These are phyloP conservation scores for Trichosporon asahii DNA, from an alignment of 1,284 basidiomycete species.

Conservation along the genomic window DNA sequence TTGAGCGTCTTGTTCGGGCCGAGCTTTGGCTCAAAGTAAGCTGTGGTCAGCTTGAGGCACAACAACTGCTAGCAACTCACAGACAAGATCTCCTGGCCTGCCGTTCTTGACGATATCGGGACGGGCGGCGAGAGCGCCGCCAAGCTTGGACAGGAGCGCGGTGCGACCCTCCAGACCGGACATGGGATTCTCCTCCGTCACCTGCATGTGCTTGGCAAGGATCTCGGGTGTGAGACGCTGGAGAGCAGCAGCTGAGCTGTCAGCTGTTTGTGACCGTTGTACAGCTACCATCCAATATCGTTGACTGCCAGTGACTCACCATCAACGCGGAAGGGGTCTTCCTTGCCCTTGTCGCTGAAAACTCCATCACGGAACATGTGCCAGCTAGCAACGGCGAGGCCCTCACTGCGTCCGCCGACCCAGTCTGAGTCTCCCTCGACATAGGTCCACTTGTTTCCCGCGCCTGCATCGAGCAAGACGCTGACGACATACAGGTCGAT, in stretches of 20 bases:
- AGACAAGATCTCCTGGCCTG: slow-evolving; percentile 76
- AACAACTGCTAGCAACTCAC: slow-evolving; percentile 51
- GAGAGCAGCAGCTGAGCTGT: slow-evolving; percentile 64
- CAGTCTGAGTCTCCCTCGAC: slow-evolving; percentile 57
- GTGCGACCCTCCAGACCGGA: slow-evolving; percentile 84
- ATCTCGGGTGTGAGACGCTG: slow-evolving; percentile 62
- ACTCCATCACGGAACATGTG: slow-evolving; percentile 83
- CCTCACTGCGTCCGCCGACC: slow-evolving; percentile 74
- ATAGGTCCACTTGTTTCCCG: slow-evolving; percentile 79
- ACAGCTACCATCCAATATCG: background rate
- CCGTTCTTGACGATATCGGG: slow-evolving; percentile 64
- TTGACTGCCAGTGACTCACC: slow-evolving; percentile 55
- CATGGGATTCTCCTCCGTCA: slow-evolving; percentile 73
- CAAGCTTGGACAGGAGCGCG: slow-evolving; percentile 68
- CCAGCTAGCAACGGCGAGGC: slow-evolving; percentile 84
- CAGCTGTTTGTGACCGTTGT: too few relatives aligned
- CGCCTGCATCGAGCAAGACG: slow-evolving; percentile 89
- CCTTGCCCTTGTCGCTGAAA: slow-evolving; percentile 64
- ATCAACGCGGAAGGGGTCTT: slow-evolving; percentile 70
- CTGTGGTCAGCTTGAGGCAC: slow-evolving; percentile 14
- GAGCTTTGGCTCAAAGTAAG: slow-evolving; percentile 30
- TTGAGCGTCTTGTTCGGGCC: slow-evolving; percentile 51
- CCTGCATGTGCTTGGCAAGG: slow-evolving; percentile 75
- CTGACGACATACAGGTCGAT: slow-evolving; percentile 91
- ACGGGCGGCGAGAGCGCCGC: slow-evolving; percentile 63